These are phyloP conservation scores for Mytilinidion resinicola DNA, from an alignment of 495 filamentous ascomycete genomes.

Conservation along the genomic window DNA sequence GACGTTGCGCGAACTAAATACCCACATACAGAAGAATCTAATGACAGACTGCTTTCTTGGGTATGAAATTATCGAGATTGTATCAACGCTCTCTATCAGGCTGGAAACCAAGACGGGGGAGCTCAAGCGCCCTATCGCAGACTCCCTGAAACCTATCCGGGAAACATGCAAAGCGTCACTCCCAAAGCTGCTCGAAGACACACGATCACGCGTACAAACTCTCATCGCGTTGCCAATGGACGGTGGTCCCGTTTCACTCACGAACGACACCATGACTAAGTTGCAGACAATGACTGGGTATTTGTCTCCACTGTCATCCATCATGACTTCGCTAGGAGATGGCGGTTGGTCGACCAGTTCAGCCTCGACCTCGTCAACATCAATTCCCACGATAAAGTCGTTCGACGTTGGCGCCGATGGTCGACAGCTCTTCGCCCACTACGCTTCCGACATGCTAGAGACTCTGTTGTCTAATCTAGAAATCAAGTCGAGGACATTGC, in stretches of 20 bases:
- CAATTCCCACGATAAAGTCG: constrained; percentile 61
- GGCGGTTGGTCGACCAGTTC: constrained; percentile 70
- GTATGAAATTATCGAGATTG: constrained; percentile 92
- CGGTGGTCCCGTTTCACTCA: constrained; percentile 69
- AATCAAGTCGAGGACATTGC: constrained; percentile 59
- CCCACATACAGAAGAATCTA: constrained; percentile 77
- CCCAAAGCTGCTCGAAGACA: constrained; percentile 78
- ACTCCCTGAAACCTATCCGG: constrained; percentile 79
- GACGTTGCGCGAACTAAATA: constrained; percentile 82
- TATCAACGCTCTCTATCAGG: constrained; percentile 69
- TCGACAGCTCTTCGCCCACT: constrained; percentile 78
- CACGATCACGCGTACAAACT: constrained; percentile 57
- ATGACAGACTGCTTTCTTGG: constrained; percentile 92
- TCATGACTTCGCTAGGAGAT: constrained; percentile 87
- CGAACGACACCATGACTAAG: constrained; percentile 78
- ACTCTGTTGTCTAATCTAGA: constrained; percentile 72
- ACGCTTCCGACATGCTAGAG: constrained; percentile 79
- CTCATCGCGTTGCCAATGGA: constrained; percentile 68
- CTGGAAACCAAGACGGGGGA: constrained; percentile 79
- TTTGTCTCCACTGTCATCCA: constrained; percentile 75
- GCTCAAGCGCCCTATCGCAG: constrained; percentile 72
- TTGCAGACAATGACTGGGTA: constrained; percentile 83
- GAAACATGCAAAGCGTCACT: constrained; percentile 88
- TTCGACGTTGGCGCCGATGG: constrained; percentile 91
- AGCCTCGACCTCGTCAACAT: constrained; percentile 46